Evolutionary conservation across 2,329 filamentous ascomycete species (phyloP), one percentile per base, ranked within the genome.

Genomic region (Colletotrichum magnum): DNA sequence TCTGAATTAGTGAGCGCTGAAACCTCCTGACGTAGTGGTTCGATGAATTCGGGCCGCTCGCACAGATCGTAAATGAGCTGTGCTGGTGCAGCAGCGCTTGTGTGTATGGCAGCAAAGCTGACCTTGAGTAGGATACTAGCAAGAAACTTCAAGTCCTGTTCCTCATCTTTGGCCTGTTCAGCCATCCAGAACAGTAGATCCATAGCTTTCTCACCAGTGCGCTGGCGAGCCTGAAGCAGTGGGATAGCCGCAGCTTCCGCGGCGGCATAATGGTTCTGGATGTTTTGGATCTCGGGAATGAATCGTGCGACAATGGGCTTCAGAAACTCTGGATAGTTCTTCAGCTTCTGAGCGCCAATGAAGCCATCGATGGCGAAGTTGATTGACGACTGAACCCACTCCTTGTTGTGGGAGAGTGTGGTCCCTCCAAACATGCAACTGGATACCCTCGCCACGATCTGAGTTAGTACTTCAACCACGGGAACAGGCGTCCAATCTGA

Each of bases 51-150:
- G 3, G 45, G 57, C 32, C 26, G n/a, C n/a, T 59, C 45, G 28
- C 71, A 73, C 5, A 78, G 71, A 68, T 78, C 76, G 53, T 73
- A 77, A 4, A 78, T 68, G 1, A 78, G 64, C 58, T 77, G 72
- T 28, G 70, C 72, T 6, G 70, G 71, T n/a, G 73, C 73, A 12
- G 72, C 71, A 28, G 74, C 73, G 24, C 72, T 77, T 1, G 75
- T 77, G 54, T 78, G 76, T 13, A 77, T 76, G 2, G 76, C 74
- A 4, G 76, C 75, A 43, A 78, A 77, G 54, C 71, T 74, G 18
- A 79, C 47, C 6, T 72, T 73, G 53, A 80, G 72, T 48, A 76
- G 57, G 28, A 76, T 76, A 26, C 65, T 57, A 5, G 75, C 74
- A 15, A 79, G 69, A 43, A 76, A 78, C 43, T 65, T 64, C 41